Evolutionary conservation across 2,329 filamentous ascomycete species (phyloP).

Genomic region (Albophoma yamanashiensis): DNA sequence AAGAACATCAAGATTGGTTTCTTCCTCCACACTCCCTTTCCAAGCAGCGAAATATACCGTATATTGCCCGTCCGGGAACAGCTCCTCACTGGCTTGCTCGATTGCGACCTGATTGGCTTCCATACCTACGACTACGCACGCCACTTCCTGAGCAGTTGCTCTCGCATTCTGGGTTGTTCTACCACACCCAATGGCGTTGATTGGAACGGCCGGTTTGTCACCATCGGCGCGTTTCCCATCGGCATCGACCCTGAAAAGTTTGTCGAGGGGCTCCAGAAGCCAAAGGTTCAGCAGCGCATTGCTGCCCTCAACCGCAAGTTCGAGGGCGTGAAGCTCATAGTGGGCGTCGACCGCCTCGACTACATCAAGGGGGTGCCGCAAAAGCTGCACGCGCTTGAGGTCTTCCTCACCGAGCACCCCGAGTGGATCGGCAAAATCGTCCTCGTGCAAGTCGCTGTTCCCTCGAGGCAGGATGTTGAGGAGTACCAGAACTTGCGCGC

Average conservation of each 20-base stretch:
- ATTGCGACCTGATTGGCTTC: conserved; percentile 94
- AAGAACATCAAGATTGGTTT: conserved; percentile 97
- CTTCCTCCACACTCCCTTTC: conserved; percentile 96
- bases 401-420: conserved; percentile 92
- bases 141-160: conserved; percentile 93
- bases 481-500: conserved; percentile 95
- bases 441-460: conserved; percentile 89
- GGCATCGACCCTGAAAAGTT: conserved; percentile 98
- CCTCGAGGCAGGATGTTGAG: conserved; percentile 89
- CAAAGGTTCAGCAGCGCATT: conserved; percentile 81
- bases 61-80: conserved; percentile 89
- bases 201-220: conserved; percentile 78
- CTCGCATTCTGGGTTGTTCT: conserved; percentile 69
- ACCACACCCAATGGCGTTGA: conserved; percentile 92
- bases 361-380: conserved; percentile 99
- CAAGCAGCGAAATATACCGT: conserved; percentile 91
- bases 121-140: conserved; percentile 99
- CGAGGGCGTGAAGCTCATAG: conserved; percentile 89
- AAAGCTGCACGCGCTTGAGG: conserved; percentile 91
- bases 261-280: conserved; percentile 74
- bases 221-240: conserved; percentile 92
- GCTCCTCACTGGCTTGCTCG: conserved; percentile 75
- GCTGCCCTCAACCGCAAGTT: conserved; percentile 80
- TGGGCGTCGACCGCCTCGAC: conserved; percentile 91
- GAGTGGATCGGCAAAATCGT: conserved; percentile 98